phyloP scores from a whole-genome alignment of 1,139 yeast genomes.

The Geotrichum cucujoidarum region DNA sequence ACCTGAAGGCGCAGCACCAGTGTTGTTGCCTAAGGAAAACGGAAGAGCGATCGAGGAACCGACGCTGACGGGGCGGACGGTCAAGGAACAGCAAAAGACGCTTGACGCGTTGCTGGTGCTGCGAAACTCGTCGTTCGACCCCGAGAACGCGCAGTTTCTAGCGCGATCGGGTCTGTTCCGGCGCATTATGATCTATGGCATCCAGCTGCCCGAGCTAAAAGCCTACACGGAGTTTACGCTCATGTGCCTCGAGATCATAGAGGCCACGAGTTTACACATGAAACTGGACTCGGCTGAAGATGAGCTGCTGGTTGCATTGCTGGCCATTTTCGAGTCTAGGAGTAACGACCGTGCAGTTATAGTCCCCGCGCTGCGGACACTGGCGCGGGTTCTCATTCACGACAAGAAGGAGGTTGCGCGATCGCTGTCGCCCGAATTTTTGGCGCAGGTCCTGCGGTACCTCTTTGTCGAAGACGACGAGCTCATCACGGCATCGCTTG shows the following conservation, averaged over 20 bases:
- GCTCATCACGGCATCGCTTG: slow-evolving; percentile 57
- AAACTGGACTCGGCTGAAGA: slow-evolving; percentile 60
- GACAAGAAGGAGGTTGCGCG: slow-evolving; percentile 41
- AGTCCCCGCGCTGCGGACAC: slow-evolving; percentile 38
- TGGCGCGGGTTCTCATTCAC: slow-evolving; percentile 39
- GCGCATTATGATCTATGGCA: slow-evolving; percentile 44
- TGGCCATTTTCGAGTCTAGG: slow-evolving; percentile 22
- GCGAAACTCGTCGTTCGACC: slow-evolving; percentile 78
- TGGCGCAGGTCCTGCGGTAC: slow-evolving; percentile 43
- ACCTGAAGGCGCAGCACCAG: slow-evolving; percentile 18
- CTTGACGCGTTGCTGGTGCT: slow-evolving; percentile 65
- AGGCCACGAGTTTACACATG: slow-evolving; percentile 76
- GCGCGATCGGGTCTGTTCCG: slow-evolving; percentile 45
- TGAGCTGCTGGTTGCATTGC: slow-evolving; percentile 33
- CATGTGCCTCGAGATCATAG: slow-evolving; percentile 74
- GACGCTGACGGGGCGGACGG: slow-evolving; percentile 19
- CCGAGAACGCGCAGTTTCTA: slow-evolving; percentile 73
- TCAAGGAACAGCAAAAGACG: slow-evolving; percentile 42
- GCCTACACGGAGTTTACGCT: slow-evolving; percentile 56
- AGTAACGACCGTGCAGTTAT: slow-evolving; percentile 38
- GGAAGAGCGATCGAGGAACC: slow-evolving; percentile 26
- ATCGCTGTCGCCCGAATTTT: slow-evolving; percentile 25
- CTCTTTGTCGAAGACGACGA: slow-evolving; percentile 51
- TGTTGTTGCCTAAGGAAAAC: too few species aligned
- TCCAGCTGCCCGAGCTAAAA: slow-evolving; percentile 39